Evolutionary conservation across 2,329 filamentous ascomycete species (phyloP).

Genomic region (Cytospora piceicola): DNA sequence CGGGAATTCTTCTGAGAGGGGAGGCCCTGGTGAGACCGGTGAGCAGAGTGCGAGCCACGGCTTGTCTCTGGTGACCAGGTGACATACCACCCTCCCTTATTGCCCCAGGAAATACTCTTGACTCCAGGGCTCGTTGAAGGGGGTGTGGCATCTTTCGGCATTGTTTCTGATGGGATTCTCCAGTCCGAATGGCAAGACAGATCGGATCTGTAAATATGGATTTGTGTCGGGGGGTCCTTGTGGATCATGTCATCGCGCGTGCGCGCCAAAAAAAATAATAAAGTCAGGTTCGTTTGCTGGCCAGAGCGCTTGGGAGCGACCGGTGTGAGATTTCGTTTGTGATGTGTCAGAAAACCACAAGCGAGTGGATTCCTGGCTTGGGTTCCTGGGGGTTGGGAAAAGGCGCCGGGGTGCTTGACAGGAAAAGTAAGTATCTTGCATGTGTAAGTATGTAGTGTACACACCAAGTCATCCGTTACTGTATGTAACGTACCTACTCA

Average conservation of each 20-base stretch:
- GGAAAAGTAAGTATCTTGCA: background rate
- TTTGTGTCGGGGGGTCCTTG: constrained; percentile 9
- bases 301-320: constrained; percentile 26
- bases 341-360: constrained; percentile 26
- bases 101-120: constrained; percentile 2
- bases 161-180: constrained; percentile 1
- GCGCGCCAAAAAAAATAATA: no score
- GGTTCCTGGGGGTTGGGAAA: background rate
- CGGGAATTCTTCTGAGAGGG: background rate
- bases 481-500: no score
- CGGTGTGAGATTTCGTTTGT: constrained; percentile 26
- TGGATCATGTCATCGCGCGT: background rate
- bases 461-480: background rate
- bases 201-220: constrained; percentile 23
- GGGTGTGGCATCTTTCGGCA: background rate
- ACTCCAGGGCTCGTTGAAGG: constrained; percentile 5
- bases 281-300: constrained; percentile 12
- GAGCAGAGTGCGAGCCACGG: background rate
- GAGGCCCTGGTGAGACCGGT: background rate
- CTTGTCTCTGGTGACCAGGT: no score
- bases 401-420: background rate
- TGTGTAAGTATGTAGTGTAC: background rate
- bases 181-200: constrained; percentile 24
- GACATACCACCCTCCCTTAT: constrained; percentile 18
- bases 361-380: constrained; percentile 13